Evolutionary conservation across 768 basidiomycete species (phyloP).

Genomic region (Cystobasidium ongulense): DNA sequence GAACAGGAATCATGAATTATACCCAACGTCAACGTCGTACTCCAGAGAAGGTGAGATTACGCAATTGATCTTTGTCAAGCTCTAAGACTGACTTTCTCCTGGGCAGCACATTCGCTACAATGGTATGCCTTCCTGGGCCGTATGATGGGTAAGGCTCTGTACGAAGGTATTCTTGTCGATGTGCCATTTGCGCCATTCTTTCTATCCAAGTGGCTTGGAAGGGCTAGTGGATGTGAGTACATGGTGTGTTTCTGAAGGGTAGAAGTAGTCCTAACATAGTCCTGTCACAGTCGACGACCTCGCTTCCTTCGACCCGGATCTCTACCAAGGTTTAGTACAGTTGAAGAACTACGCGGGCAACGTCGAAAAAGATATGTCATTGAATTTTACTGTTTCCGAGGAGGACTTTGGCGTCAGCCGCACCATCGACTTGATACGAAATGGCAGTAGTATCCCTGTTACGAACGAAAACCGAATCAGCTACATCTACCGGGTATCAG

Average conservation of each 20-base stretch:
- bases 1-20: conserved; percentile 83
- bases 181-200: conserved; percentile 95
- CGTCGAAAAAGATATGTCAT: conserved; percentile 66
- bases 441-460: conserved; percentile 73
- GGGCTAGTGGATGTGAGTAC: conserved; percentile 61
- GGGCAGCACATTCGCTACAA: conserved; percentile 68
- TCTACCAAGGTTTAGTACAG: conserved; percentile 85
- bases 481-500: conserved; percentile 81
- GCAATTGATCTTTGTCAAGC: background rate
- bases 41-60: conserved; percentile 66
- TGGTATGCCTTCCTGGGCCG: conserved; percentile 93
- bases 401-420: conserved; percentile 80
- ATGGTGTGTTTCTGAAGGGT: no score
- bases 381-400: conserved; percentile 79
- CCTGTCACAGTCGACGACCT: conserved; percentile 9
- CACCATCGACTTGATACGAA: conserved; percentile 66
- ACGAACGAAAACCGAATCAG: conserved; percentile 79
- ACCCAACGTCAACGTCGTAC: conserved; percentile 86
- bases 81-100: conserved; percentile 3
- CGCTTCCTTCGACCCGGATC: conserved; percentile 35
- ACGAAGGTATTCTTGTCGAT: conserved; percentile 89
- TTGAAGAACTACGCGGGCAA: conserved; percentile 84
- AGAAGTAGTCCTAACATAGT: background rate
- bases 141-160: conserved; percentile 90
- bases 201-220: conserved; percentile 87